Percentiles rank a stretch among this genome's conserved stretches.
These are phyloP conservation scores for Nicotiana attenuata DNA, from an alignment of 257 asterid genomes.

Conservation along the genomic window DNA sequence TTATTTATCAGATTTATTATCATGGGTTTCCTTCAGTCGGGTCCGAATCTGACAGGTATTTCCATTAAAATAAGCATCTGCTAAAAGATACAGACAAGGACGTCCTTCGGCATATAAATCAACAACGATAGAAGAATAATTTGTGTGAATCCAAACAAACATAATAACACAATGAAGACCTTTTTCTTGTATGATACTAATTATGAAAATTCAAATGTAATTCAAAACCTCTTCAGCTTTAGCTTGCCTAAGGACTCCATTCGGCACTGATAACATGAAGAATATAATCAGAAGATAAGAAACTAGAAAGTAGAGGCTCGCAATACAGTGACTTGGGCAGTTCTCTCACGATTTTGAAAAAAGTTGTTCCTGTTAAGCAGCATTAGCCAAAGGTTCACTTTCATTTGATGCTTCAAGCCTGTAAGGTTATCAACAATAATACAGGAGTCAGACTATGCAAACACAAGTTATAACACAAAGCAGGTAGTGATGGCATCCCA, in stretches of 20 bases:
- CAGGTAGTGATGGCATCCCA: conserved; percentile 1
- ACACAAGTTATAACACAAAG: not conserved
- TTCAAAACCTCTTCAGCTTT: not conserved
- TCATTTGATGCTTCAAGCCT: conserved; percentile 59
- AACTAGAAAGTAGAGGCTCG: not conserved
- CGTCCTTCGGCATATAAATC: not conserved
- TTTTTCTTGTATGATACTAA: not conserved
- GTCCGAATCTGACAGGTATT: not conserved
- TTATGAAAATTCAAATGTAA: not conserved
- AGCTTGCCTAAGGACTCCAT: not conserved
- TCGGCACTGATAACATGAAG: not conserved
- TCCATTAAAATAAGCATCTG: not conserved
- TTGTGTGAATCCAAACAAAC: not conserved
- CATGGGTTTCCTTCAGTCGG: not conserved
- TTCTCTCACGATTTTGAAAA: not conserved
- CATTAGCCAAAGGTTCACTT: conserved; percentile 46
- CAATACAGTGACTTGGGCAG: not conserved
- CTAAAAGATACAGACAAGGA: not conserved
- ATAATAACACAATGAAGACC: not conserved
- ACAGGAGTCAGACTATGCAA: not conserved
- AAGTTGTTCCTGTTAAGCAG: conserved; percentile 31
- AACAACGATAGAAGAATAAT: not conserved
- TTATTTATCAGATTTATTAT: not conserved
- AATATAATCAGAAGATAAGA: not conserved
- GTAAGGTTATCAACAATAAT: conserved; percentile 15